phyloP scores from a whole-genome alignment of 169 alveolate species.

The Neospora caninum region DNA sequence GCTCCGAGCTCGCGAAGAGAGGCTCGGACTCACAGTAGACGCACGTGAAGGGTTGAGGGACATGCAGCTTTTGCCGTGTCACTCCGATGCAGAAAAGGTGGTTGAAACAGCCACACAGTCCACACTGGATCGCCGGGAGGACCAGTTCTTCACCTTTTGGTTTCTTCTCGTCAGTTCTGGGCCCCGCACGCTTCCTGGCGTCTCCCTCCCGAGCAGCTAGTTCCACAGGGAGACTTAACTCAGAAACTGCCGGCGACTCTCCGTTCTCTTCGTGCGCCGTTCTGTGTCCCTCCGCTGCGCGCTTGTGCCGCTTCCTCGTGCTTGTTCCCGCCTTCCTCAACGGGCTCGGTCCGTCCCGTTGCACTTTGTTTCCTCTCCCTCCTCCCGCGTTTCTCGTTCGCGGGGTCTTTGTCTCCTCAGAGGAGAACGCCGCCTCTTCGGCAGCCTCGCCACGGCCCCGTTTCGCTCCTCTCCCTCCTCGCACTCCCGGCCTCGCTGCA shows the following conservation, averaged over 20 bases:
- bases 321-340: background rate
- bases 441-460: background rate
- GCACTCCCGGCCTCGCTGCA: too few species aligned
- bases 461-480: too few species aligned
- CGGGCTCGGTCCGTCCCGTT: background rate
- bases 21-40: conserved; percentile 47
- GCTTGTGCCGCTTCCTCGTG: background rate
- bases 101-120: conserved; percentile 1
- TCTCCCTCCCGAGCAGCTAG: too few species aligned
- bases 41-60: conserved; percentile 20
- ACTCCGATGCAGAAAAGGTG: conserved; percentile 51
- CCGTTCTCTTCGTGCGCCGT: background rate
- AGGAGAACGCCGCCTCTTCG: background rate
- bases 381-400: background rate
- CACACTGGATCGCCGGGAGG: conserved; percentile 54
- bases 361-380: background rate
- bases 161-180: background rate
- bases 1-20: background rate
- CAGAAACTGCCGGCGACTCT: background rate
- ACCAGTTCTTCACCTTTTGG: background rate
- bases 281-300: background rate
- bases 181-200: too few species aligned
- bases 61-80: background rate
- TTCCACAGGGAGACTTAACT: too few species aligned
- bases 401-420: background rate